Percentiles rank a stretch among this genome's conserved stretches.
Evolutionary conservation across 768 basidiomycete genomes (phyloP).

Genomic region (Exidia glandulosa): DNA sequence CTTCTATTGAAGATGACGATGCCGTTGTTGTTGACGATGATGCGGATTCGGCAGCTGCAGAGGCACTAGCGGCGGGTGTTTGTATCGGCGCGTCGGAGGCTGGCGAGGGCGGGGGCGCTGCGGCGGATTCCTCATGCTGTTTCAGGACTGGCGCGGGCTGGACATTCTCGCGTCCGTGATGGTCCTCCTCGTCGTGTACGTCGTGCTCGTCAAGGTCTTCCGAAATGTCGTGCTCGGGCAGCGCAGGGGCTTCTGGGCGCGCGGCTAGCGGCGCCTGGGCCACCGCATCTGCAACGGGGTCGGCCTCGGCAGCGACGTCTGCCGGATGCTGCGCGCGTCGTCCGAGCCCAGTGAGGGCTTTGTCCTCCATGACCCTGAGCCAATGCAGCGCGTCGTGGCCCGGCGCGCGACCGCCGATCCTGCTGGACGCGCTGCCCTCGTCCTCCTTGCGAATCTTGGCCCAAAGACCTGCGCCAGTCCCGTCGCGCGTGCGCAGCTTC

Average conservation of each 20-base stretch:
- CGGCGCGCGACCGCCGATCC: not conserved
- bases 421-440: not conserved
- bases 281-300: not conserved
- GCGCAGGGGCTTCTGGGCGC: not conserved
- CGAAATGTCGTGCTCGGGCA: not conserved
- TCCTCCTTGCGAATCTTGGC: not conserved
- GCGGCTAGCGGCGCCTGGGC: not conserved
- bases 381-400: not conserved
- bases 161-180: not conserved
- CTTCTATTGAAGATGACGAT: no score
- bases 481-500: not conserved
- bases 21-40: no score
- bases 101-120: no score
- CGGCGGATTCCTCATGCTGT: not conserved
- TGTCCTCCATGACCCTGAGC: not conserved
- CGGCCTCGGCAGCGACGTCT: not conserved
- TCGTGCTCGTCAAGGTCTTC: not conserved
- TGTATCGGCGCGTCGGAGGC: no score
- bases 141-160: not conserved
- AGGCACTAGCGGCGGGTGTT: no score
- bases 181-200: not conserved
- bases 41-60: not conserved
- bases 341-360: not conserved
- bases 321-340: not conserved
- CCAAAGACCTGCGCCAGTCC: not conserved